Conservation (phyloP, 139 green algal species). For the Chlamydomonas sp. region DNA sequence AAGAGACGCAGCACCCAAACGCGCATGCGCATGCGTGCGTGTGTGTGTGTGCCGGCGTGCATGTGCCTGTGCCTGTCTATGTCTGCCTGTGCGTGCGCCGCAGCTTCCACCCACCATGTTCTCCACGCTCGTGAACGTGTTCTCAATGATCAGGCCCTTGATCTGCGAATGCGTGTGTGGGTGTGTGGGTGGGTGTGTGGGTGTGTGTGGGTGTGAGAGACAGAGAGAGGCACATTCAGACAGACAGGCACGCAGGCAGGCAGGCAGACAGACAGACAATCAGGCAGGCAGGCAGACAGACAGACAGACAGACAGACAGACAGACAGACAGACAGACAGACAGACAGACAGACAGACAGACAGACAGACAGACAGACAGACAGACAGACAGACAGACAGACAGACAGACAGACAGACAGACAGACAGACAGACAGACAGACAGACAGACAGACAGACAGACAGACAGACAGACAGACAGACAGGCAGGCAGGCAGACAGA, state of each 20-base stretch:
- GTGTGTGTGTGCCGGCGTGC: no score
- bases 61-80: no score
- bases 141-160: slow-evolving; percentile 68
- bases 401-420: neutral
- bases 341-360: neutral
- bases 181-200: neutral
- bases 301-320: neutral
- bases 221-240: neutral
- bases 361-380: neutral
- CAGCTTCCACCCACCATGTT: no score
- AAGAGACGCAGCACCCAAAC: no score
- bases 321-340: neutral
- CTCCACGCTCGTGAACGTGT: slow-evolving; percentile 78
- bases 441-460: neutral
- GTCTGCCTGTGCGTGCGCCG: slow-evolving; percentile 34
- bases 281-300: neutral
- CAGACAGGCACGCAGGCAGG: neutral
- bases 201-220: neutral
- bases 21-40: no score
- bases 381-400: neutral
- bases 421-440: neutral
- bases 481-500: neutral
- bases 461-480: neutral
- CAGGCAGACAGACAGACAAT: neutral
- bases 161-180: slow-evolving; percentile 29